These are phyloP conservation scores for Macadamia tetraphylla DNA, from an alignment of 164 flowering plant species.

Conservation along the genomic window DNA sequence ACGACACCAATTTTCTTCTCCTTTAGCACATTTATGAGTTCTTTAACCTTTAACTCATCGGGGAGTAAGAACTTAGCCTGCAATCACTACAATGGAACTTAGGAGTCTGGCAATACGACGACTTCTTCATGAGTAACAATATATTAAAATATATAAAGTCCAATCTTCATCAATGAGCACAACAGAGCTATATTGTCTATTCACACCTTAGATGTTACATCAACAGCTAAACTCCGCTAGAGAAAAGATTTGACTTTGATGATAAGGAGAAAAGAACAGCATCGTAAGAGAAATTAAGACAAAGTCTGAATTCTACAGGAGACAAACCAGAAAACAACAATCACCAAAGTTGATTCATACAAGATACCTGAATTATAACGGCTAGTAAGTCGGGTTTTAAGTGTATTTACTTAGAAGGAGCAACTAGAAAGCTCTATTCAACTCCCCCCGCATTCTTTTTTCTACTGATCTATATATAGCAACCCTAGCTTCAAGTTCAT, in stretches of 20 bases:
- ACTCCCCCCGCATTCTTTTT: background rate
- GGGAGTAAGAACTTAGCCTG: constrained; percentile 88
- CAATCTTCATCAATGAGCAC: background rate
- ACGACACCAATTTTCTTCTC: constrained; percentile 89
- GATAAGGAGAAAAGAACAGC: background rate
- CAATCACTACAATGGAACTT: constrained; percentile 32
- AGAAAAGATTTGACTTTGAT: background rate
- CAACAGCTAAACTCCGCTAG: background rate
- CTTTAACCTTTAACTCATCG: constrained; percentile 63
- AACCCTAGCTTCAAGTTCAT: background rate
- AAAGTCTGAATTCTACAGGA: background rate
- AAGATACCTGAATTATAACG: too few relatives aligned
- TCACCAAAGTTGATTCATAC: too few relatives aligned
- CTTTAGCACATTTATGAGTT: constrained; percentile 71
- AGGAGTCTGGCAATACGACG: constrained; percentile 3
- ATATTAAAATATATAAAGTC: background rate
- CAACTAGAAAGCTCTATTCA: too few relatives aligned
- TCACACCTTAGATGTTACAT: background rate
- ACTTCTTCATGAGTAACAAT: background rate
- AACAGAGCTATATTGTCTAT: background rate
- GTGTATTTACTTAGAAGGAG: too few relatives aligned
- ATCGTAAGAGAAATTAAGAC: background rate
- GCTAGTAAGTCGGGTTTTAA: too few relatives aligned
- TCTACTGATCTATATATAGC: background rate
- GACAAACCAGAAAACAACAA: background rate